Evolutionary conservation across 2,329 filamentous ascomycete species (phyloP).

Genomic region (Nothophaeocryptopus gaeumannii): DNA sequence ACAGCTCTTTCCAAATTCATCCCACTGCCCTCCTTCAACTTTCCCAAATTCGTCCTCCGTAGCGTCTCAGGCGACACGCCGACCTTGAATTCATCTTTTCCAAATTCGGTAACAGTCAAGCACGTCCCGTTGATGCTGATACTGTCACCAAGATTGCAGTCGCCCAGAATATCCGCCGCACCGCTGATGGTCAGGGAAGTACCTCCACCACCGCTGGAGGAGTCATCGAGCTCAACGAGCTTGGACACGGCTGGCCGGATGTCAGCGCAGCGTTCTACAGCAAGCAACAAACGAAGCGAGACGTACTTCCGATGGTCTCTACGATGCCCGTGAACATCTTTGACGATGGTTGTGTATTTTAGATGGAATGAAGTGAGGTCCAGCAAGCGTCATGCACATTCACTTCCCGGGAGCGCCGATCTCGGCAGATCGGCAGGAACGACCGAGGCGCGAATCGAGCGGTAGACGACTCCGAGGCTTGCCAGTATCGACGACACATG

Average conservation of each 20-base stretch:
- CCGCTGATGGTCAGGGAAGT: slow-evolving; percentile 86
- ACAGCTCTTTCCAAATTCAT: slow-evolving; percentile 97
- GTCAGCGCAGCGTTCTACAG: slow-evolving; percentile 35
- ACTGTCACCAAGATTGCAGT: slow-evolving; percentile 85
- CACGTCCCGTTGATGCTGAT: slow-evolving; percentile 96
- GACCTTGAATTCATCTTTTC: slow-evolving; percentile 70
- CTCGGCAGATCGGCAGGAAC: too few species aligned
- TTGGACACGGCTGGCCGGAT: slow-evolving; percentile 68
- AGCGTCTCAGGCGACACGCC: slow-evolving; percentile 94
- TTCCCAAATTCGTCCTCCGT: slow-evolving; percentile 89
- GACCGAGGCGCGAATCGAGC: too few species aligned
- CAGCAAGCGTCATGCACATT: too few species aligned
- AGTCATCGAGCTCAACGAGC: slow-evolving; percentile 75
- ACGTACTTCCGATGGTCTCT: slow-evolving; percentile 85
- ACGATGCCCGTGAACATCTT: slow-evolving; percentile 95
- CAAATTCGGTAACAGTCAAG: slow-evolving; percentile 80
- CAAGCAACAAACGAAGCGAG: slow-evolving; percentile 12
- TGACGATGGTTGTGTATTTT: neutral
- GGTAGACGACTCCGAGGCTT: too few species aligned
- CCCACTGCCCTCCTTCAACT: slow-evolving; percentile 59
- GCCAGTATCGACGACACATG: too few species aligned
- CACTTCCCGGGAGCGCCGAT: too few species aligned
- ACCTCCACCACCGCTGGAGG: slow-evolving; percentile 68
- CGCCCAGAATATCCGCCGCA: slow-evolving; percentile 70
- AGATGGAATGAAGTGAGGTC: too few species aligned